Conservation (phyloP, 139 green algal genomes). For the Closterium sp. region DNA sequence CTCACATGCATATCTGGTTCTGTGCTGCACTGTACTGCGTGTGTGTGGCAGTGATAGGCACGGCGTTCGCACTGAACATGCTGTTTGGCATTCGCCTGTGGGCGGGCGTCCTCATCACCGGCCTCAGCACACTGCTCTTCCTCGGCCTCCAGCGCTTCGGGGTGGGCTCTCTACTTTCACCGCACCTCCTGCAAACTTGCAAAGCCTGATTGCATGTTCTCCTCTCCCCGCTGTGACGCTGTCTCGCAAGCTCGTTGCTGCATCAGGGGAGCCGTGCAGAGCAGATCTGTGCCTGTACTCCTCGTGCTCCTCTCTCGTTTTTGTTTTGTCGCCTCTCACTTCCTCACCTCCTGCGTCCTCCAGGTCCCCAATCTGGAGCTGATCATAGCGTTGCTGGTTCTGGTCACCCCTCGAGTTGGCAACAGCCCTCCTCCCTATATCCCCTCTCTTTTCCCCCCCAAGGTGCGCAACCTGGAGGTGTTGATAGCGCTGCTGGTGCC, state of each 20-base stretch:
- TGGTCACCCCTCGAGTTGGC: neutral
- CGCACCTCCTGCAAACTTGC: too few species aligned
- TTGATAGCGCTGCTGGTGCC: slow-evolving; percentile 64
- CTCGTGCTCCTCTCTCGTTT: neutral
- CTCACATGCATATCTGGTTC: neutral
- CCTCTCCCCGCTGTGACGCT: neutral
- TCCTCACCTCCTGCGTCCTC: too few species aligned
- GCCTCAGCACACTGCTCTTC: slow-evolving; percentile 47
- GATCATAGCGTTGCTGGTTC: neutral
- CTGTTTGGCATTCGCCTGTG: slow-evolving; percentile 53
- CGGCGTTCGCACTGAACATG: slow-evolving; percentile 63
- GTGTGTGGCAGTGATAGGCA: slow-evolving; percentile 28
- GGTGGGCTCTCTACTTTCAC: too few species aligned
- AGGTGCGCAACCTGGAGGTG: neutral
- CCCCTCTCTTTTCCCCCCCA: too few species aligned
- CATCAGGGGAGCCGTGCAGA: neutral
- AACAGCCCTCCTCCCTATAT: too few species aligned
- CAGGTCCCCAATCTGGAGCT: too few species aligned
- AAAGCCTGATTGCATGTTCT: too few species aligned
- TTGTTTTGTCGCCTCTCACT: too few species aligned
- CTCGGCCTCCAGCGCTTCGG: slow-evolving; percentile 54
- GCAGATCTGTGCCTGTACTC: neutral
- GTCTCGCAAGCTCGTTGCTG: neutral
- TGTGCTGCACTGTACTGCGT: neutral
- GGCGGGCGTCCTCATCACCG: slow-evolving; percentile 62